Base-by-base conservation (phyloP, 805 yeast species). In the Lipomyces lipofer region DNA sequence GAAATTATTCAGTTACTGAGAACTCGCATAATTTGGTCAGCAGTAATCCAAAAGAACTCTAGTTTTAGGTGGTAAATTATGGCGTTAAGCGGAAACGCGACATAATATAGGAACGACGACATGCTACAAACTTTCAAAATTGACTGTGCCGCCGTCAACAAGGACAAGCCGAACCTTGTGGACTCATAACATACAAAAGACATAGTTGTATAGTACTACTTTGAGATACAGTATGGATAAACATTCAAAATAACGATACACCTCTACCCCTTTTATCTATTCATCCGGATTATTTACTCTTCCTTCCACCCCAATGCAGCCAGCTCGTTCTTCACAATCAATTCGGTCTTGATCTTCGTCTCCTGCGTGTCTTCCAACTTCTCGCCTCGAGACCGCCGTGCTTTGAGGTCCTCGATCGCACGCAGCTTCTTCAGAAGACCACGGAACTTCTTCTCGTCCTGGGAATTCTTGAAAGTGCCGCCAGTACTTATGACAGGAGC, bases 371-470 rank as follows among this genome's bases (percentile, higher is more conserved):
- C 95, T 73, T 94, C 99, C 63, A 94, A 79, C 58, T 83, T 77
- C 60, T 90, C 97, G 47, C 92, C 95, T 52, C 75, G 76, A 7
- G 85, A 86, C 73, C 88, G 90, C 69, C 92, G 88, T 76, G 81
- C 80, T 72, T 91, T 91, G 66, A 94, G 79, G 50, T 83, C 83
- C 71, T 91, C 96, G 64, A 94, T 94, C n/a, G 99, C 97, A 67
- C 98, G 81, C 60, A 92, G 79, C 73, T 94, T 94, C 75, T 94
- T 94, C 71, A 91, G 78, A 69, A 94, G 78, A 29, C 94, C 83
- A 69, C 99, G 81, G 60, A 89, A 84, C 73, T 91, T 90, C 78
- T 91, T 94, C 65, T 92, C 98, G 71, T 92, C 97, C 38, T 88
- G 77, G 9, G 60, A 48, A 27, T 39, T 44, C 36, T 43, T 48